Base-by-base conservation (phyloP, 2,329 filamentous ascomycete species). In the Fusarium keratoplasticum region DNA sequence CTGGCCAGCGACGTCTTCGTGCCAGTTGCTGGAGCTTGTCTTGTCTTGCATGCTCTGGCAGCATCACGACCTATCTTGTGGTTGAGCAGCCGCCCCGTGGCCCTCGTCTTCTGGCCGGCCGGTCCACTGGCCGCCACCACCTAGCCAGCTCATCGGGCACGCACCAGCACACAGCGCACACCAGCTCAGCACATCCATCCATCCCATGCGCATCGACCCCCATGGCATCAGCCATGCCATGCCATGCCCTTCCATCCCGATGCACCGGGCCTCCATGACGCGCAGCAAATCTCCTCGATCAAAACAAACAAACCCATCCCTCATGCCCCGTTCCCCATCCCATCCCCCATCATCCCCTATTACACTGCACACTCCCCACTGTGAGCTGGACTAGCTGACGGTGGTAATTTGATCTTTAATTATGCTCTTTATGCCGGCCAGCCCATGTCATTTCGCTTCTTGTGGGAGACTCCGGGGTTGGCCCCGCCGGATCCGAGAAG, bases 391-490 rank as follows among this genome's bases (percentile, higher is more conserved):
- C 73, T 76, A 78, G 74, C 59, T 68, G 61, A 55, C 66, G 64
- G 76, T 78, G 73, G 76, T 76, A 79, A 78, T 78, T 75, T 78
- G 65, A 64, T 57, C 65, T 78, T 77, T 75, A 67, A 79, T 78
- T 79, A 76, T 79, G 67, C 76, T 66, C 64, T 75, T 79, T 79
- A 78, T 79, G 77, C 77, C 71, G 70, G 64, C 68, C 73, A 62
- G 72, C 69, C 70, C 69, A 72, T 75, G 71, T 79, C 76, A 81
- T 82, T 66, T 81, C 79, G 78, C 79, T 82, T 79, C 76, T 70
- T 75, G 65, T 77, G 69, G 71, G 74, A 67, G 77, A 76, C 76
- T 78, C 78, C 70, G 72, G 76, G 69, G 78, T 70, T 73, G 68
- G 65, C 68, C 72, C 75, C 69, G 70, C 76, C 66, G 61, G 66